A percentile compares a stretch with the other conserved stretches of the same genome.
Conservation (phyloP, 2,329 filamentous ascomycete genomes). For the Alternaria brassicae region DNA sequence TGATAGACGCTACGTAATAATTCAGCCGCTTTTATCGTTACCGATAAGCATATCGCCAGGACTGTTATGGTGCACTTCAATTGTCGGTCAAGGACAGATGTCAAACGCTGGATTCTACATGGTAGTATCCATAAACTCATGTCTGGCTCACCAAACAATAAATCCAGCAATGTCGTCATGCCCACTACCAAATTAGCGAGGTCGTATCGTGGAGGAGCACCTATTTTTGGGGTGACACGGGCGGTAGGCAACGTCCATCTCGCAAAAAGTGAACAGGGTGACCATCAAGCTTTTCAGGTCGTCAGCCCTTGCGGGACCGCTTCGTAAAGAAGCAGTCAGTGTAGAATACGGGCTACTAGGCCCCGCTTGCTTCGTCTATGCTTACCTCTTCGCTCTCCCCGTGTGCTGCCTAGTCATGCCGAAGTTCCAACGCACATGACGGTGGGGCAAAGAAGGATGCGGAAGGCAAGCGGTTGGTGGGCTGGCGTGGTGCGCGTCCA, state of each 20-base stretch:
- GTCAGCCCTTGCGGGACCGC: background rate
- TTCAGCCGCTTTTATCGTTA: background rate
- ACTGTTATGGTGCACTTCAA: background rate
- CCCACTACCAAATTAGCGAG: background rate
- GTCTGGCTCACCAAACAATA: background rate
- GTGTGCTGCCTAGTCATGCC: background rate
- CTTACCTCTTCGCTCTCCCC: background rate
- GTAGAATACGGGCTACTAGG: background rate
- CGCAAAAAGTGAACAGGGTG: background rate
- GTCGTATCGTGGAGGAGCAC: background rate
- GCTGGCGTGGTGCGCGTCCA: background rate
- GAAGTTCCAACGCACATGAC: background rate
- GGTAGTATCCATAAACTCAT: background rate
- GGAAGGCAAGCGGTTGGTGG: background rate
- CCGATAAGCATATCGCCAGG: background rate
- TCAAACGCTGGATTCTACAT: background rate
- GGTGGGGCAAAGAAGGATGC: background rate
- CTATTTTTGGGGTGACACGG: background rate
- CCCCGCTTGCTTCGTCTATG: background rate
- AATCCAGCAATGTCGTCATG: background rate
- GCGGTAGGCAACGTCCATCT: background rate
- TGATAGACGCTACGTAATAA: background rate
- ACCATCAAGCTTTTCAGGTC: background rate
- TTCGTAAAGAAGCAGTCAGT: background rate
- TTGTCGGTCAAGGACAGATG: background rate